Base-by-base conservation (phyloP, 352 stramenopile genomes). In the Phytopythium aichiense region DNA sequence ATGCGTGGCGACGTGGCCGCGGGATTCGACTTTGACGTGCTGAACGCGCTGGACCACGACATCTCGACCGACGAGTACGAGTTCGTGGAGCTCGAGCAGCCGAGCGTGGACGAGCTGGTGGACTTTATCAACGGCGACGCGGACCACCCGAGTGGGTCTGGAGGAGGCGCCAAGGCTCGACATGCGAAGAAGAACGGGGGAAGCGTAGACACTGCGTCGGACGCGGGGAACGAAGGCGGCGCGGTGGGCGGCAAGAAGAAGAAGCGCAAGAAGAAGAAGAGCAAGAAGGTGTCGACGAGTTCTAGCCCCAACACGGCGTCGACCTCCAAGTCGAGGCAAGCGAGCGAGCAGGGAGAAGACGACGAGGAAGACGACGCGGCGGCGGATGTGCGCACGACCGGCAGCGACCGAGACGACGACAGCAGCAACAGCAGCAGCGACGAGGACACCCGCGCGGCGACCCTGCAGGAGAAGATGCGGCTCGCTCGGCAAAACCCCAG, bases 11-110 rank as follows among this genome's bases (percentile, higher is more conserved):
- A 79, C 18, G 87, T 89, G 70, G 62, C 79, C 8, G 38, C 55
- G 18, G 83, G 79, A 4, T 87, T 92, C 20, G 83, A 92, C 55
- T 90, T 92, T 48, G 81, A 87, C 54, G 79, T 92, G 77, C 89
- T 92, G 49, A 87, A 89, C 52, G 76, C 77, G 22, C 65, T 92
- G 20, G 84, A 91, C 56, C 82, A 91, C 56, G 84, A 92, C 57
- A 63, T 91, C 4, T 88, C 79, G 18, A 91, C 81, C 0, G 81
- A 90, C 25, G 81, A 92, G 54, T 91, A 90, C 55, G 79, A 91
- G 56, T 60, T 91, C 12, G 83, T 92, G 56, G 81, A 92, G 67
- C 87, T 91, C 60, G 84, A 92, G 48, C 84, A 92, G 61, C 84
- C 84, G 7, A 92, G 84, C 43, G 82, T 92, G 9, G 84, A 92